A percentile compares a stretch with the other conserved stretches of the same genome.
Conservation (phyloP, 2,329 filamentous ascomycete species). For the Fusarium compactum region DNA sequence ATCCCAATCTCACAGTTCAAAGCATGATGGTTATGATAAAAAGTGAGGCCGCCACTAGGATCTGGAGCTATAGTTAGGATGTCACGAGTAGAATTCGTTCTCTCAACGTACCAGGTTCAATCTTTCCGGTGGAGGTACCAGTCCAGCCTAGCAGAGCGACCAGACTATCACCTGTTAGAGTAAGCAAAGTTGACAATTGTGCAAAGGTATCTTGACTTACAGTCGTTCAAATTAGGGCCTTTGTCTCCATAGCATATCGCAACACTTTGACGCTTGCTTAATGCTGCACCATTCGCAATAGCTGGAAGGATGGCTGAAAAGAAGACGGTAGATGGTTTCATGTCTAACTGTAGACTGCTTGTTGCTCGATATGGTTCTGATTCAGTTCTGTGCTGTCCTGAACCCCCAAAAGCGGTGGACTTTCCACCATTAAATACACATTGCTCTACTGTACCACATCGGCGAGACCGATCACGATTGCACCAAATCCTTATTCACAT, state of each 20-base stretch:
- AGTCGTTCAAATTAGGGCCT: background rate
- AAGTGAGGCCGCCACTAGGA: background rate
- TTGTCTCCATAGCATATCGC: background rate
- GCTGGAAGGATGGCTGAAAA: background rate
- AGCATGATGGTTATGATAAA: background rate
- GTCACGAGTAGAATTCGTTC: accelerated
- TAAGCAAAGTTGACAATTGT: background rate
- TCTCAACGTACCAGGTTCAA: background rate
- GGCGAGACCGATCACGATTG: background rate
- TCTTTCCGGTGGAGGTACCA: background rate
- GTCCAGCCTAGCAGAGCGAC: background rate
- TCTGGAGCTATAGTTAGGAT: accelerated
- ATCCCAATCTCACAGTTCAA: background rate
- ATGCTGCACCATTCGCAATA: background rate
- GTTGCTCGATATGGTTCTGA: background rate
- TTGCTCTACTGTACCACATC: background rate
- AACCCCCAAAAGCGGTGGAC: accelerated
- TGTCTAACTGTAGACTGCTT: accelerated
- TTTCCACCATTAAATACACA: background rate
- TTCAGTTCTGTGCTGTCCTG: accelerated
- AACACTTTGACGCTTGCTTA: background rate
- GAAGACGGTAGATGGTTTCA: background rate
- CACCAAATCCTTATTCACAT: background rate
- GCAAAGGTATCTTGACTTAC: background rate
- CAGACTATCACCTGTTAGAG: background rate